Conservation (phyloP, 1,284 basidiomycete genomes). For the Kalmanozyma brasiliensis region DNA sequence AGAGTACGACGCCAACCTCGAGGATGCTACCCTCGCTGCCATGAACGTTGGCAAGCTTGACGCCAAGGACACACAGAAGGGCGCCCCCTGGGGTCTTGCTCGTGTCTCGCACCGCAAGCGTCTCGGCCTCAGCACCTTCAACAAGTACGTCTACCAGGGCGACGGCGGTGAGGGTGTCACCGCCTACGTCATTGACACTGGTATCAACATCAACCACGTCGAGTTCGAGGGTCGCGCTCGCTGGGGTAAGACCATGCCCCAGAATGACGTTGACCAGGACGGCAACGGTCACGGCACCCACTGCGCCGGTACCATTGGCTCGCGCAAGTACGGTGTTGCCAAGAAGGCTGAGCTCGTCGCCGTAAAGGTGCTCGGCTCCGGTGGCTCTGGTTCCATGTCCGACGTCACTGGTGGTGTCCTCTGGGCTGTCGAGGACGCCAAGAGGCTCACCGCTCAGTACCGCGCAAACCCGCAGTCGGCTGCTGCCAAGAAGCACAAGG, state of each 20-base stretch:
- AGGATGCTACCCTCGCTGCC: slow-evolving; percentile 70
- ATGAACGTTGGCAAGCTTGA: slow-evolving; percentile 55
- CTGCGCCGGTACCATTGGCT: slow-evolving; percentile 75
- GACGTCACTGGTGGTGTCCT: slow-evolving; percentile 79
- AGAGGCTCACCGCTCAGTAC: slow-evolving; percentile 72
- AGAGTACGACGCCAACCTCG: slow-evolving; percentile 75
- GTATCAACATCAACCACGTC: slow-evolving; percentile 85
- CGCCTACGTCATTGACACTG: slow-evolving; percentile 79
- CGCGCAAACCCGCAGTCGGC: slow-evolving; percentile 76
- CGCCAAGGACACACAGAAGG: slow-evolving; percentile 72
- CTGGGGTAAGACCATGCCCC: slow-evolving; percentile 68
- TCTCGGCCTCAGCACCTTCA: slow-evolving; percentile 86
- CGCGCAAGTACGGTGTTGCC: slow-evolving; percentile 87
- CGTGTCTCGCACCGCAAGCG: slow-evolving; percentile 87
- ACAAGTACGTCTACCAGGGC: slow-evolving; percentile 81
- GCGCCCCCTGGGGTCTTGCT: slow-evolving; percentile 95
- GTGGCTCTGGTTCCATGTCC: slow-evolving; percentile 94
- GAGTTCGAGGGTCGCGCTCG: slow-evolving; percentile 87
- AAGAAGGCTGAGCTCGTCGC: slow-evolving; percentile 92
- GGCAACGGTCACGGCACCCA: slow-evolving; percentile 78
- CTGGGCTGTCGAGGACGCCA: slow-evolving; percentile 81
- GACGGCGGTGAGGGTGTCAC: slow-evolving; percentile 90
- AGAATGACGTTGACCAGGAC: slow-evolving; percentile 81
- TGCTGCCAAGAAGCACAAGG: slow-evolving; percentile 80
- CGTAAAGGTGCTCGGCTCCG: slow-evolving; percentile 93